These are phyloP conservation scores for Hibiscus mutabilis DNA, from an alignment of 345 rosid genomes.

Conservation along the genomic window DNA sequence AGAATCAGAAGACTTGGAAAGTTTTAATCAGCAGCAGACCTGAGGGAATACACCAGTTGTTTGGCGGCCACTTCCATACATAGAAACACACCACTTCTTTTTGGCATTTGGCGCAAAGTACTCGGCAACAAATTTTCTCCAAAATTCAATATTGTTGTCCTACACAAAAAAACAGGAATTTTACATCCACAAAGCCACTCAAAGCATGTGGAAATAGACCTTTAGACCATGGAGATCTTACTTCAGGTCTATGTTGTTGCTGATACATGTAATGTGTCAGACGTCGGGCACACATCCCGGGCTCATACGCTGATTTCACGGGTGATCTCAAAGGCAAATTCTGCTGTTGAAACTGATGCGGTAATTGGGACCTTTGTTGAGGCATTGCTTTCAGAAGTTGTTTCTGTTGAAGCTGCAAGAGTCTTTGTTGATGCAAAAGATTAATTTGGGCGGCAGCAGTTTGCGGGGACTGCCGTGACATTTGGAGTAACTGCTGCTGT, in stretches of 20 bases:
- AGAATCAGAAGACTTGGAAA: neutral
- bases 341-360: conserved; percentile 81
- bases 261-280: conserved; percentile 84
- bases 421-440: conserved; percentile 68
- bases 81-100: conserved; percentile 98
- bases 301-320: conserved; percentile 69
- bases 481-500: conserved; percentile 50
- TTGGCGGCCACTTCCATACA: conserved; percentile 98
- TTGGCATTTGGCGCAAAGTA: conserved; percentile 90
- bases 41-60: conserved; percentile 94
- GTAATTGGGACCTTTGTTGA: conserved; percentile 69
- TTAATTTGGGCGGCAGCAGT: conserved; percentile 61
- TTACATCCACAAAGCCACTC: conserved; percentile 18
- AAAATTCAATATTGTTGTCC: conserved; percentile 96
- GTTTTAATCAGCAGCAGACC: conserved; percentile 39
- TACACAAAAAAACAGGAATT: conserved; percentile 27
- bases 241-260: conserved; percentile 95
- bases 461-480: conserved; percentile 85
- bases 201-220: conserved; percentile 7
- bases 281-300: conserved; percentile 95
- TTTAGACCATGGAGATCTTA: conserved; percentile 28
- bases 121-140: conserved; percentile 94
- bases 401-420: conserved; percentile 65
- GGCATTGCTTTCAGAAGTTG: conserved; percentile 82
- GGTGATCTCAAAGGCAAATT: conserved; percentile 65